phyloP scores from a whole-genome alignment of 177 flowering plant species.

The Telopea speciosissima region DNA sequence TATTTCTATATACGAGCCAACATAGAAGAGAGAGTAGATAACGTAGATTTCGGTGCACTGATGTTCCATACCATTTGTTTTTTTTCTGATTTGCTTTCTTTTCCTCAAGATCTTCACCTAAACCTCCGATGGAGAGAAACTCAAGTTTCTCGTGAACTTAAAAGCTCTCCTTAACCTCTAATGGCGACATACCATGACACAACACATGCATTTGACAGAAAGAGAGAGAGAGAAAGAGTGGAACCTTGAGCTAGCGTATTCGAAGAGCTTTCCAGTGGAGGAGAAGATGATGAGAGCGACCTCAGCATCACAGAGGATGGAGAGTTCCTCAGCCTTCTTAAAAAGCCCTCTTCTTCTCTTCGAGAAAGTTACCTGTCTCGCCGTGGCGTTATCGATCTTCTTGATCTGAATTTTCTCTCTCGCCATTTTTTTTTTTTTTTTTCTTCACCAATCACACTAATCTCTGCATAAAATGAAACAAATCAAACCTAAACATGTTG shows the following conservation, averaged over 20 bases:
- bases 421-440: constrained; percentile 4
- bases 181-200: background rate
- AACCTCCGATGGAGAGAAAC: no score
- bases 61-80: no score
- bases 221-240: background rate
- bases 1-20: background rate
- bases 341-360: constrained; percentile 24
- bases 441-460: background rate
- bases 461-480: background rate
- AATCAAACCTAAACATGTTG: background rate
- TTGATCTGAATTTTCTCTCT: constrained; percentile 13
- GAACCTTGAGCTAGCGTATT: constrained; percentile 13
- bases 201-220: background rate
- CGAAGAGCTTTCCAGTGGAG: constrained; percentile 18
- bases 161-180: background rate
- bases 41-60: no score
- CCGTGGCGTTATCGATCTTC: constrained; percentile 15
- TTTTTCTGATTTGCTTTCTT: no score
- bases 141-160: no score
- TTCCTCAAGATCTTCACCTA: no score
- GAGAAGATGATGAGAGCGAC: constrained; percentile 17
- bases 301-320: constrained; percentile 20
- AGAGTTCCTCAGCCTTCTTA: constrained; percentile 20
- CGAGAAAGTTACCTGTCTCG: constrained; percentile 18
- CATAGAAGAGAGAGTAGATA: no score